A percentile compares a stretch with the other conserved stretches of the same genome.
Evolutionary conservation across 129 eudicot genomes (phyloP).

Genomic region (Lactuca saligna): DNA sequence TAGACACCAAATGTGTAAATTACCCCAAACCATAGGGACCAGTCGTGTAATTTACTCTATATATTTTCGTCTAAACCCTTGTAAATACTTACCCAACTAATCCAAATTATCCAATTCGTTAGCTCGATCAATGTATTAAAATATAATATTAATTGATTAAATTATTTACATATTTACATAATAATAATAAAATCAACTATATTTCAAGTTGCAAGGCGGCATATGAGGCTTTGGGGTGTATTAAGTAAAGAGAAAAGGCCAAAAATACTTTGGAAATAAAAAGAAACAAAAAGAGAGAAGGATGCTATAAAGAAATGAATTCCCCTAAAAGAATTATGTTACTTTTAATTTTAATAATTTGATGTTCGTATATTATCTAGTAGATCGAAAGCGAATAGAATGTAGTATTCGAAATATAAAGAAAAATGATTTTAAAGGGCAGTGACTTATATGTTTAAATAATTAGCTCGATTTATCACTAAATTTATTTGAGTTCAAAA

Average conservation of each 20-base stretch:
- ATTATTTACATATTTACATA: background rate
- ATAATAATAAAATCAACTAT: background rate
- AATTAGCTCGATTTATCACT: too few species aligned
- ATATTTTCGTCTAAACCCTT: too few species aligned
- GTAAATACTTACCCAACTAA: too few species aligned
- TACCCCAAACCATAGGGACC: too few species aligned
- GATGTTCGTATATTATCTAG: too few species aligned
- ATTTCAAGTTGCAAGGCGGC: slow-evolving; percentile 34
- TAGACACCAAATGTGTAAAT: too few species aligned
- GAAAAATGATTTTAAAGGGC: too few species aligned
- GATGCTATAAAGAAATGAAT: slow-evolving; percentile 11
- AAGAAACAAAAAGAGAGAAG: slow-evolving; percentile 27
- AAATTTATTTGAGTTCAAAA: too few species aligned
- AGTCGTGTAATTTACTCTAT: too few species aligned
- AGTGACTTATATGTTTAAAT: too few species aligned
- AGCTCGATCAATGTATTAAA: background rate
- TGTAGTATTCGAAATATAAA: background rate
- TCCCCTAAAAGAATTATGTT: background rate
- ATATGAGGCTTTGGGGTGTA: slow-evolving; percentile 31
- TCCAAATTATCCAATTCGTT: too few species aligned
- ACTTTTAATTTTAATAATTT: too few species aligned
- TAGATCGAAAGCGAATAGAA: background rate
- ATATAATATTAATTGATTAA: background rate
- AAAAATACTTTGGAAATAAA: slow-evolving; percentile 28
- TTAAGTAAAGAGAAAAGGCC: slow-evolving; percentile 34